Evolutionary conservation across 805 yeast genomes (phyloP), one percentile per base, ranked within the genome.

Genomic region (Blastobotrys mokoenaii): DNA sequence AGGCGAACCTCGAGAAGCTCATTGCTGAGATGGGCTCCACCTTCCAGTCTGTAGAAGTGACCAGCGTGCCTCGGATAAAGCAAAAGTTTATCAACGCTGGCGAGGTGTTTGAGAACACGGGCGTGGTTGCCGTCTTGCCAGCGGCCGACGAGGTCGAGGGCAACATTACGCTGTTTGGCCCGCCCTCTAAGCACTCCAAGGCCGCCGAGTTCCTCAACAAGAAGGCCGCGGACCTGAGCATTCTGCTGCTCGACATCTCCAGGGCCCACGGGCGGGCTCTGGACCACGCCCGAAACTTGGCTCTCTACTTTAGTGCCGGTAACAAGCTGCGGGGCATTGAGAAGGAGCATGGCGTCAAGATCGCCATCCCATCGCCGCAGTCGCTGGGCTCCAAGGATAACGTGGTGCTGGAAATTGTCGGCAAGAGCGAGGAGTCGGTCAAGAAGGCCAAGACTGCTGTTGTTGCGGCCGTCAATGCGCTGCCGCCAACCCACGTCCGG

Each of bases 221-320:
- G 41, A 69, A 77, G 36, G 76, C 93, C 30, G 69, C 79, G 40
- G 71, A 76, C 45, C 78, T 72, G 59, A 68, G 72, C 46, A 76
- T 81, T 35, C 87, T 80, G 52, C 66, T 78, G 31, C 71, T 93
- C 58, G 95, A 88, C 57, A 80, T 93, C 63, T 79, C 94, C 9
- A 82, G 77, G 64, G 95, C 97, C 27, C 97, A 93, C 62, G 84
- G 87, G 57, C 85, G 84, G 52, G 77, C 85, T 59, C 59, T 76
- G 44, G 62, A 68, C 14, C 97, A 93, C 57, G 96, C 95, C 8
- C 76, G 77, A 50, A 74, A 79, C 35, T 70, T 93, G 46, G 82
- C 87, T 37, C 72, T 82, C 10, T 84, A 72, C 61, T 81, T 93
- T 41, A 49, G 45, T 8, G 50, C 58, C 22, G 43, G 53, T 4